Evolutionary conservation across 345 rosid species (phyloP), one percentile per base, ranked within the genome.

Genomic region (Streptanthus diversifolius): DNA sequence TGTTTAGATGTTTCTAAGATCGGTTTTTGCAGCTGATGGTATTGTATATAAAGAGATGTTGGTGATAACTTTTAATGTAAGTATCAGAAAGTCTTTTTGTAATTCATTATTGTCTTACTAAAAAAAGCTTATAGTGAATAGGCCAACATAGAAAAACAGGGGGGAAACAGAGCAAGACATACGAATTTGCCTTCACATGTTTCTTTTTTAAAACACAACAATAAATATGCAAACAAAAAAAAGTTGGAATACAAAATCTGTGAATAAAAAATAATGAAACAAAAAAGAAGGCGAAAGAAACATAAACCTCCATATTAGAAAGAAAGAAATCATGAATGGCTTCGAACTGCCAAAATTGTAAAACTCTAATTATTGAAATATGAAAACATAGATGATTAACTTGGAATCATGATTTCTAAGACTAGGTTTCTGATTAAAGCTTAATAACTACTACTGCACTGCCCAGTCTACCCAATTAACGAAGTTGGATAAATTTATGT

Each of bases 141-240:
- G 17, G 17, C 2, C 10, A 49, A 54, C 39, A 40, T 45, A 63
- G 63, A 53, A 49, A 59, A 59, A 58, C 66, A 59, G 66, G 74
- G 74, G 74, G 66, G 47, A 25, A 70, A 68, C 73, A 68, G 63
- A 57, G 35, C 29, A 47, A 22, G 57, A 58, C 25, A 19, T 37
- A 7, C 3, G 45, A 24, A 3, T 14, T 17, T 63, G n/a, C 17
- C 18, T 14, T 12, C 10, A 11, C 49, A 65, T 45, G 22, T 35
- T 13, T 18, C 13, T 8, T 14, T 21, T 5, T 13, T 17, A 11
- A 45, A 45, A 45, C 7, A 32, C 1, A 43, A 0, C 7, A 32
- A 21, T 18, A 18, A 3, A 36, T 5, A 35, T 17, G 11, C 1
- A 15, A 66, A 15, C 2, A 49, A 30, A 2, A 51, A 4, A 61